Conservation (phyloP, 495 filamentous ascomycete genomes). For the Podospora pseudocomata region DNA sequence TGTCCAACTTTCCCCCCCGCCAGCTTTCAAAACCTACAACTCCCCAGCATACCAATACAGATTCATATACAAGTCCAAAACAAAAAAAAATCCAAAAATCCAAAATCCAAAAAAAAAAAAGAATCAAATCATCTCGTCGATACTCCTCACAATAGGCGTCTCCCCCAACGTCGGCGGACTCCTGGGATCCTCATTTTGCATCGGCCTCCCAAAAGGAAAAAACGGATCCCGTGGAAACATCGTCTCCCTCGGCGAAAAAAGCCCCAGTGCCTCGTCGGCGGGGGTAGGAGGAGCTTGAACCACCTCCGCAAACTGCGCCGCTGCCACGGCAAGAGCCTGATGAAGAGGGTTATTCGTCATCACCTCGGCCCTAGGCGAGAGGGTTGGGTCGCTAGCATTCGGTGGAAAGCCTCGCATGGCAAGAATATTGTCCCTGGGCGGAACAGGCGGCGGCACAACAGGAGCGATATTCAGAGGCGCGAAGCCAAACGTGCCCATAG, state of each 20-base stretch:
- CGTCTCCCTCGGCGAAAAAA: constrained; percentile 50
- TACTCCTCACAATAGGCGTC: constrained; percentile 63
- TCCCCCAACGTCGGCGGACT: constrained; percentile 62
- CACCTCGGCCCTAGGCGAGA: constrained; percentile 50
- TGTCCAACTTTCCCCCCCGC: neutral
- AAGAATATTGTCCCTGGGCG: neutral
- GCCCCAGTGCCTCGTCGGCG: constrained; percentile 24
- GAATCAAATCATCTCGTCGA: constrained; percentile 52
- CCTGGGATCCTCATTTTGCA: constrained; percentile 54
- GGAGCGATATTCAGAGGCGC: constrained; percentile 8
- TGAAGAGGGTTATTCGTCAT: constrained; percentile 54
- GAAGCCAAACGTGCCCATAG: neutral
- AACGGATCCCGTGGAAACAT: constrained; percentile 51
- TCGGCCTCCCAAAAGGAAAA: constrained; percentile 43
- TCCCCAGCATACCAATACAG: neutral
- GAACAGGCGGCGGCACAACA: neutral
- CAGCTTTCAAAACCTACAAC: neutral
- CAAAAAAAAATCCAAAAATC: constrained; percentile 29
- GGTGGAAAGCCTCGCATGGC: constrained; percentile 29
- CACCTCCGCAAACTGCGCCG: constrained; percentile 46
- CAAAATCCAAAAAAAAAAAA: neutral
- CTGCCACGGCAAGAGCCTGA: constrained; percentile 36
- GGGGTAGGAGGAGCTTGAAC: constrained; percentile 38
- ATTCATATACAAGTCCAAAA: neutral
- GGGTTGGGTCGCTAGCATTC: constrained; percentile 33